Percentiles rank a stretch among this genome's conserved stretches.
phyloP scores from a whole-genome alignment of 768 basidiomycete species.

The Cubamyces sp. region DNA sequence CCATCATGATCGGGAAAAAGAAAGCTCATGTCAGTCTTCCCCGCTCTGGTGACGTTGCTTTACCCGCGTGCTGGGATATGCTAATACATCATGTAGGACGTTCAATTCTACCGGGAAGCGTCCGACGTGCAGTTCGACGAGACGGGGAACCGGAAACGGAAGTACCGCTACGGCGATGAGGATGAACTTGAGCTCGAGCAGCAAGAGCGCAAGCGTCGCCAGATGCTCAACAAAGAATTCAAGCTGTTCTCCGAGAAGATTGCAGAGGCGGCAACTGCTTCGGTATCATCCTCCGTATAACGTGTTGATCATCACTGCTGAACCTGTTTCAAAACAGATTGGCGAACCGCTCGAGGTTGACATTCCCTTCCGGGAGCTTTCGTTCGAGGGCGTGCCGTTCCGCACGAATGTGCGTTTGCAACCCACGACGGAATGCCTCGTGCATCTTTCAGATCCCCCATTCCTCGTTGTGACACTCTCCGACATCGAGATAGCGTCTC shows the following conservation, averaged over 20 bases:
- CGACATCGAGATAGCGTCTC: slow-evolving; percentile 95
- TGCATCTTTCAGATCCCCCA: slow-evolving; percentile 93
- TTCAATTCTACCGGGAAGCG: slow-evolving; percentile 98
- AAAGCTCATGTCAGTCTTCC: slow-evolving; percentile 79
- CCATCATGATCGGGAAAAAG: slow-evolving; percentile 99
- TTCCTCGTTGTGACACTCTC: slow-evolving; percentile 93
- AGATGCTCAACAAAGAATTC: slow-evolving; percentile 91
- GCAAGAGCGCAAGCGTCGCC: slow-evolving; percentile 89
- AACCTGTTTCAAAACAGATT: slow-evolving; percentile 43
- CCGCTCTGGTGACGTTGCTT: not conserved
- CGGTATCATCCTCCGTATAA: slow-evolving; percentile 52
- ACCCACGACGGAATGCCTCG: slow-evolving; percentile 95
- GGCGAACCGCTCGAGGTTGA: slow-evolving; percentile 92
- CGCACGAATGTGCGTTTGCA: slow-evolving; percentile 93
- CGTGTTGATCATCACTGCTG: slow-evolving; percentile 3
- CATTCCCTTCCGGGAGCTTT: slow-evolving; percentile 95
- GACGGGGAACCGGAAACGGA: slow-evolving; percentile 97
- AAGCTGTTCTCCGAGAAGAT: slow-evolving; percentile 92
- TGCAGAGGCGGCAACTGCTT: slow-evolving; percentile 77
- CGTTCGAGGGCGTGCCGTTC: slow-evolving; percentile 96
- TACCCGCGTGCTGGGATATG: slow-evolving; percentile 1
- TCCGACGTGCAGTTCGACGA: slow-evolving; percentile 98
- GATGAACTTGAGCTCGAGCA: slow-evolving; percentile 99
- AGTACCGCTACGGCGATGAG: slow-evolving; percentile 96
- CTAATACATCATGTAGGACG: slow-evolving; percentile 59